These are phyloP conservation scores for Nitzschia sp. DNA, from an alignment of 108 stramenopile genomes.

Conservation along the genomic window DNA sequence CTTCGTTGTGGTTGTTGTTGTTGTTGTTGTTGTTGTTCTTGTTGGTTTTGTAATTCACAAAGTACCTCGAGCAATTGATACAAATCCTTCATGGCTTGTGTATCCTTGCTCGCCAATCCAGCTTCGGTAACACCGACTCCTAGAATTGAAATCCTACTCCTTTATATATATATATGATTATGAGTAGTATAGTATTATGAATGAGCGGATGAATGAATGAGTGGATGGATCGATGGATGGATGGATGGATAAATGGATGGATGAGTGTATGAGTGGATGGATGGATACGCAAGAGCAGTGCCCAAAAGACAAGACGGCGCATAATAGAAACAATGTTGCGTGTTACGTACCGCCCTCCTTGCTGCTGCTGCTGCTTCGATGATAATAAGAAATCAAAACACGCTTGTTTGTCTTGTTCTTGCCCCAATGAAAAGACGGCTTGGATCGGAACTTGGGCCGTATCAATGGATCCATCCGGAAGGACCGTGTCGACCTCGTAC, in stretches of 20 bases:
- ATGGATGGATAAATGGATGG: no score
- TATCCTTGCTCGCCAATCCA: constrained; percentile 61
- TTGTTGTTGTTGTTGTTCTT: neutral
- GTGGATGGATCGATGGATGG: no score
- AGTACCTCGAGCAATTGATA: constrained; percentile 44
- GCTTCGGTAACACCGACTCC: constrained; percentile 91
- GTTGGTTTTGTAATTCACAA: neutral
- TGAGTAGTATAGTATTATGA: neutral
- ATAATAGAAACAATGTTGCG: no score
- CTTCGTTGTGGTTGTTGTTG: neutral
- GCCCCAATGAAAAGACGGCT: constrained; percentile 74
- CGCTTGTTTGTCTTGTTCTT: constrained; percentile 44
- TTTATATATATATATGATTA: no score
- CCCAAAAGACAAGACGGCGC: no score
- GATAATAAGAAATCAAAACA: neutral
- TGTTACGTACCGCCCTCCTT: no score
- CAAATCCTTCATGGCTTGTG: constrained; percentile 73
- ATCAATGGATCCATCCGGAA: constrained; percentile 43
- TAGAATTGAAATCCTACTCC: constrained; percentile 54
- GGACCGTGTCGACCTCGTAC: constrained; percentile 68
- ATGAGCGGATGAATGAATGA: no score
- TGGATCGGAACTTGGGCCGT: constrained; percentile 45
- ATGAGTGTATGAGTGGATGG: neutral
- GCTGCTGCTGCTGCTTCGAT: no score
- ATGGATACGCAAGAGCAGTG: neutral